phyloP scores from a whole-genome alignment of 2,329 filamentous ascomycete genomes.

The Colletotrichum acutatum region DNA sequence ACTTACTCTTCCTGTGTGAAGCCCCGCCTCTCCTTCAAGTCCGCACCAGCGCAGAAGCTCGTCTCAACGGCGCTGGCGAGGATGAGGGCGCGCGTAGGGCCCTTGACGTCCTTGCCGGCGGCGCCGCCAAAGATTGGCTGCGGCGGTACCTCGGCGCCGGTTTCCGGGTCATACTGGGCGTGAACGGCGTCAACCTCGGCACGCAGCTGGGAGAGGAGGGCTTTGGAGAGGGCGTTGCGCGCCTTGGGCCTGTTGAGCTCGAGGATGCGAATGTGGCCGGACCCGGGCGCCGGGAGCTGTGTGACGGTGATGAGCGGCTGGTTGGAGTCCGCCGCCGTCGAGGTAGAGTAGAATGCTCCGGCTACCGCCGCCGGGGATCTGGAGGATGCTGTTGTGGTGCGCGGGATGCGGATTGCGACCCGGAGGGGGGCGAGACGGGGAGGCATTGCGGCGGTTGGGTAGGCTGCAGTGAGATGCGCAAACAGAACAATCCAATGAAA shows the following conservation, averaged over 20 bases:
- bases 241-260: conserved; percentile 86
- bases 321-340: conserved; percentile 49
- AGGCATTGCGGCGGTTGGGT: conserved; percentile 42
- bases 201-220: conserved; percentile 78
- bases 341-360: conserved; percentile 53
- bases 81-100: conserved; percentile 82
- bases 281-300: conserved; percentile 80
- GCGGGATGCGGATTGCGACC: conserved; percentile 37
- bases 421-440: conserved; percentile 41
- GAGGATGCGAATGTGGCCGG: conserved; percentile 87
- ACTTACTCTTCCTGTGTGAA: conserved; percentile 83
- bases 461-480: not conserved
- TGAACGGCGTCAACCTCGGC: conserved; percentile 79
- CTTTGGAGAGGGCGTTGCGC: conserved; percentile 89
- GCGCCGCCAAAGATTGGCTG: conserved; percentile 56
- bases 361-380: not conserved
- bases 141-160: conserved; percentile 62
- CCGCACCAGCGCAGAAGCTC: conserved; percentile 93
- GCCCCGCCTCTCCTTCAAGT: conserved; percentile 85
- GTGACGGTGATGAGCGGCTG: conserved; percentile 73
- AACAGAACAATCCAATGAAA: not conserved
- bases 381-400: conserved; percentile 12
- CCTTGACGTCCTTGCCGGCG: conserved; percentile 56
- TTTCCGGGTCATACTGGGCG: conserved; percentile 63
- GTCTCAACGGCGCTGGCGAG: conserved; percentile 86